These are phyloP conservation scores for Russula sp. DNA, from an alignment of 768 basidiomycete genomes.

Conservation along the genomic window DNA sequence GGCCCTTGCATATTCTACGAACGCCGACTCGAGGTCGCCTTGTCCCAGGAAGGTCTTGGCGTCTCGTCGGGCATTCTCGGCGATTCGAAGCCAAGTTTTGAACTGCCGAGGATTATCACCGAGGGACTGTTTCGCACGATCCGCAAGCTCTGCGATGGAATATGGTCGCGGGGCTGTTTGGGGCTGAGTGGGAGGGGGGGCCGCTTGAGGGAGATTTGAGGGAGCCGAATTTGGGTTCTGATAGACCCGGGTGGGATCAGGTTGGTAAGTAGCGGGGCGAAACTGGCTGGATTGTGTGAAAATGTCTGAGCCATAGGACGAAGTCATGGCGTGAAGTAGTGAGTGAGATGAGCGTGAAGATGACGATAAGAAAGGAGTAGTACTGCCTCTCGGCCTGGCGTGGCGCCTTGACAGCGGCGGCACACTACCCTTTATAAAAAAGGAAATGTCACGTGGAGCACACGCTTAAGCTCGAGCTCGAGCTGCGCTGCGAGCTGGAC, in stretches of 20 bases:
- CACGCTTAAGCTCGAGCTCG: background rate
- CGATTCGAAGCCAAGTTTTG: conserved; percentile 59
- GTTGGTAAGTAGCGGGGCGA: conserved; percentile 11
- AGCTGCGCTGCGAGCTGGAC: background rate
- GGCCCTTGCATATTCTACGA: conserved; percentile 63
- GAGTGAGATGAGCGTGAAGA: background rate
- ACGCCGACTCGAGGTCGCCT: conserved; percentile 62
- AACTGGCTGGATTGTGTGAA: conserved; percentile 11
- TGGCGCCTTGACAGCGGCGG: background rate
- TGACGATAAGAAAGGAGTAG: background rate
- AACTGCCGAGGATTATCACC: conserved; percentile 54
- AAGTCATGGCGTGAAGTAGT: conserved; percentile 5
- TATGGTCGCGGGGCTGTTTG: conserved; percentile 28
- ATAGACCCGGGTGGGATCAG: background rate
- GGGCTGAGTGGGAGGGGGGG: background rate
- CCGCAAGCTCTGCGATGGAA: conserved; percentile 60
- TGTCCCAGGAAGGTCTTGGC: conserved; percentile 25
- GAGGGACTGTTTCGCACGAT: conserved; percentile 45
- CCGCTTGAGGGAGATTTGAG: conserved; percentile 5
- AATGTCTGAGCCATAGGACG: background rate
- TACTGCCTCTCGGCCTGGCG: background rate
- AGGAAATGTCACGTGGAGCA: conserved; percentile 13
- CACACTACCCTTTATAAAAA: background rate
- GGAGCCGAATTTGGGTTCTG: conserved; percentile 13
- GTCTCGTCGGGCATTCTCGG: conserved; percentile 53